Percentiles rank a stretch among this genome's conserved stretches.
These are phyloP conservation scores for Astrephomene gubernaculifera DNA, from an alignment of 139 green algal genomes.

Conservation along the genomic window DNA sequence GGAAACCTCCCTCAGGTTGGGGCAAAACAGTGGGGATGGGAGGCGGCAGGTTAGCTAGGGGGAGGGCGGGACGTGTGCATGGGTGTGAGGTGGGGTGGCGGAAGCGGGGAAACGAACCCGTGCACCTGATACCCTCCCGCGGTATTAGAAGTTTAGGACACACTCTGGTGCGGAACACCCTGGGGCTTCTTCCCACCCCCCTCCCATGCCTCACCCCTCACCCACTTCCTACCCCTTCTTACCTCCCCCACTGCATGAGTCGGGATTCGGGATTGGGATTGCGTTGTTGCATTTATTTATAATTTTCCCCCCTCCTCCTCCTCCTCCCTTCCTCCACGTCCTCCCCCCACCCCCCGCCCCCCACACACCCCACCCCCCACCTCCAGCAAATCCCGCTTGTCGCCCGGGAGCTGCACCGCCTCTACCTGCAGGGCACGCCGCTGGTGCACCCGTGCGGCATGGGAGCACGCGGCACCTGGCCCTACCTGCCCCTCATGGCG, in stretches of 20 bases:
- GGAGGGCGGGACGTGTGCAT: background rate
- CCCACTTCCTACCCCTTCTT: background rate
- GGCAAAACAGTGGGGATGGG: background rate
- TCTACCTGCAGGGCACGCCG: constrained; percentile 11
- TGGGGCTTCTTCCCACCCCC: background rate
- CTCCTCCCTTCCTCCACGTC: too few relatives aligned
- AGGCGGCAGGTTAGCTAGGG: background rate
- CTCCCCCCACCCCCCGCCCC: background rate
- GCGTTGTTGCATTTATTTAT: too few relatives aligned
- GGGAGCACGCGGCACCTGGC: background rate
- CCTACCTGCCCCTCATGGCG: constrained; percentile 8
- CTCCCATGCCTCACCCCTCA: background rate
- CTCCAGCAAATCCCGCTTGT: background rate
- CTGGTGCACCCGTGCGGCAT: constrained; percentile 1
- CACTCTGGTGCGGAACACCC: background rate
- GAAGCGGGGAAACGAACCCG: too few relatives aligned
- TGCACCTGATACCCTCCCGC: too few relatives aligned
- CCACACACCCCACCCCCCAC: background rate
- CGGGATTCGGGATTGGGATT: too few relatives aligned
- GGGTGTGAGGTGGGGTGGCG: background rate
- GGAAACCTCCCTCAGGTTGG: background rate
- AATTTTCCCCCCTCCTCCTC: background rate
- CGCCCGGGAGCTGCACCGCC: constrained; percentile 21
- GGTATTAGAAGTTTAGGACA: background rate
- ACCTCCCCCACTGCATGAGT: too few relatives aligned